Percentiles rank a stretch among this genome's conserved stretches.
phyloP scores from a whole-genome alignment of 345 rosid species.

The Dimocarpus longan region DNA sequence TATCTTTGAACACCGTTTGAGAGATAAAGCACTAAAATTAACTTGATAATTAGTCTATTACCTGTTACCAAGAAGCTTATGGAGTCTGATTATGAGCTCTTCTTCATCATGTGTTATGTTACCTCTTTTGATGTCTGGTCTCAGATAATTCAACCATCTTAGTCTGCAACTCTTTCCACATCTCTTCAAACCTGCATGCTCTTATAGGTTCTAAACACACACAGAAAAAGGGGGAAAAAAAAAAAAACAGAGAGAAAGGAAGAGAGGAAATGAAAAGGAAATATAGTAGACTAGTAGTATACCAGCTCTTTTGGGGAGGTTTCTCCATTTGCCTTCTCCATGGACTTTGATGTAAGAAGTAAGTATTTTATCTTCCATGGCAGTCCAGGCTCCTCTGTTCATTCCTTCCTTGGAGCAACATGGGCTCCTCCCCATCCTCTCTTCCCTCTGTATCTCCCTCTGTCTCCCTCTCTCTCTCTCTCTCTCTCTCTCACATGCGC shows the following conservation, averaged over 20 bases:
- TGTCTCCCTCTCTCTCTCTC: not conserved
- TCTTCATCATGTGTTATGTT: conserved; percentile 57
- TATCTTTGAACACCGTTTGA: not conserved
- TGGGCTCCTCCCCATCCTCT: conserved; percentile 62
- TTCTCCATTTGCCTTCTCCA: conserved; percentile 69
- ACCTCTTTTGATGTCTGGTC: conserved; percentile 66
- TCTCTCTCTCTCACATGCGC: not conserved
- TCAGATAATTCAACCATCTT: conserved; percentile 59
- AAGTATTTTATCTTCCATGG: conserved; percentile 54
- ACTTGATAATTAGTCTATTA: not conserved
- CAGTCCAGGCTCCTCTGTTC: conserved; percentile 66
- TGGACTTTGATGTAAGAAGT: conserved; percentile 47
- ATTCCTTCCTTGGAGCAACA: conserved; percentile 64
- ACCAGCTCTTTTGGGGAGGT: conserved; percentile 69
- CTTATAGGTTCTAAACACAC: not conserved
- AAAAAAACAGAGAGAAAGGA: not conserved
- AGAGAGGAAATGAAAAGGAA: not conserved
- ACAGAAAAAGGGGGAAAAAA: not conserved
- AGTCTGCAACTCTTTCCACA: conserved; percentile 72
- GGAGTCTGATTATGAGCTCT: conserved; percentile 58
- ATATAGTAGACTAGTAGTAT: not conserved
- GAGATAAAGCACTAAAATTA: not conserved
- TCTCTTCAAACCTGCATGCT: conserved; percentile 46
- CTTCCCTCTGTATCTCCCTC: not conserved
- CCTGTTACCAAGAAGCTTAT: conserved; percentile 72